Evolutionary conservation across 306 rosid genomes (phyloP), one percentile per base, ranked within the genome.

Genomic region (Corylus heterophylla): DNA sequence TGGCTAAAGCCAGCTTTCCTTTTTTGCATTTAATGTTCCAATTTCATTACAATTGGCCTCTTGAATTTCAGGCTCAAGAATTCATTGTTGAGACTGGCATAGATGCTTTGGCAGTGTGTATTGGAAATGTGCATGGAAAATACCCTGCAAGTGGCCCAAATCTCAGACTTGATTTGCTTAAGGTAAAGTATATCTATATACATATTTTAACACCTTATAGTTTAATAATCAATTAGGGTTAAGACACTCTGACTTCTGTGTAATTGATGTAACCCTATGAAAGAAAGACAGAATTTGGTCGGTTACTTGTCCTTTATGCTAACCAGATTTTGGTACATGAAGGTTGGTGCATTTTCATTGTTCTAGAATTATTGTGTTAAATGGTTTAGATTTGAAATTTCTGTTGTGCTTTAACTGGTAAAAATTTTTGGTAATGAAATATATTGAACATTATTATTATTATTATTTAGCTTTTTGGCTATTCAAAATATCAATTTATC

Each of bases 61-160:
- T 31, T 63, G 72, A 68, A 84, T 91, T 84, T 83, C 94, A 94
- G 98, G 98, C 98, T 68, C 82, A 90, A 84, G 85, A 87, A 77
- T 94, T 94, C 90, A 91, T 94, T 77, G 90, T 89, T 75, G 89
- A 88, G 83, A 94, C 98, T 22, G 85, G 93, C n/a, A 88, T 92
- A 89, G 98, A 92, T 86, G 96, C 98, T 87, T 90, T 94, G 91
- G 98, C 98, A 71, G 98, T 94, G 25, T 94, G 98, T 78, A 92
- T 94, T 29, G 97, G 98, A 51, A 94, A 94, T 76, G 97, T 89
- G 63, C 97, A 94, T 79, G 98, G 98, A 16, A 94, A 92, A 74
- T 94, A 94, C 83, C 97, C 98, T 9, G 89, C 91, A 70, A 86
- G 89, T 84, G 98, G 97, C 77, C 98, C 98, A 56, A 87, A 89